phyloP scores from a whole-genome alignment of 768 basidiomycete genomes.

The Podaxis rugospora region DNA sequence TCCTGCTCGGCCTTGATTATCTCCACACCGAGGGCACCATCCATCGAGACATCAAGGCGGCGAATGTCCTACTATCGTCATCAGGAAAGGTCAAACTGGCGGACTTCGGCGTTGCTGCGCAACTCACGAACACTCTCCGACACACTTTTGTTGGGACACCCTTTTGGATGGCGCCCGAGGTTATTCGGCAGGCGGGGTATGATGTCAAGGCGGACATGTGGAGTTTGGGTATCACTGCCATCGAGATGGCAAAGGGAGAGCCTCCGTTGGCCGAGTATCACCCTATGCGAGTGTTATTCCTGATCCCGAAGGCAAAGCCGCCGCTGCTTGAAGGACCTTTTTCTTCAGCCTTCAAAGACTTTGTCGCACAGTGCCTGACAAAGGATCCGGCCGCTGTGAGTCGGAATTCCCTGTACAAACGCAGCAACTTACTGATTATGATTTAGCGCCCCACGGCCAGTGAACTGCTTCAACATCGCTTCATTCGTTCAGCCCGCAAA shows the following conservation, averaged over 20 bases:
- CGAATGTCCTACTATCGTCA: constrained; percentile 88
- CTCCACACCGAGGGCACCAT: constrained; percentile 96
- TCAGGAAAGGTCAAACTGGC: constrained; percentile 95
- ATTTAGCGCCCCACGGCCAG: constrained; percentile 82
- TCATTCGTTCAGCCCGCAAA: constrained; percentile 81
- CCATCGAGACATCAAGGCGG: constrained; percentile 98
- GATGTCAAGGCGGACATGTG: constrained; percentile 96
- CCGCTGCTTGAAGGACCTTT: constrained; percentile 87
- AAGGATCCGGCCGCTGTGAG: constrained; percentile 83
- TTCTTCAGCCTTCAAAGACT: constrained; percentile 86
- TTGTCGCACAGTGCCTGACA: constrained; percentile 83
- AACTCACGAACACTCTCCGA: constrained; percentile 88
- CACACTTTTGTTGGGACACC: constrained; percentile 98
- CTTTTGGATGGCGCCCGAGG: constrained; percentile 99
- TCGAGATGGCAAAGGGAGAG: constrained; percentile 97
- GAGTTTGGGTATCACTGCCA: constrained; percentile 97
- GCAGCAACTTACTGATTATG: background rate
- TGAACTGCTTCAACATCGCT: constrained; percentile 90
- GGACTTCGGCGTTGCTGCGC: constrained; percentile 98
- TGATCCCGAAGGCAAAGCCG: constrained; percentile 95
- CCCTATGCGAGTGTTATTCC: constrained; percentile 96
- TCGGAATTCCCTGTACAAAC: background rate
- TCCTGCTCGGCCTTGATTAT: constrained; percentile 90
- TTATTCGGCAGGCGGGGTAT: constrained; percentile 95
- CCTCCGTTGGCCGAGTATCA: constrained; percentile 97